Evolutionary conservation across 208 protist genomes (phyloP).

Genomic region (Acanthamoeba quina): DNA sequence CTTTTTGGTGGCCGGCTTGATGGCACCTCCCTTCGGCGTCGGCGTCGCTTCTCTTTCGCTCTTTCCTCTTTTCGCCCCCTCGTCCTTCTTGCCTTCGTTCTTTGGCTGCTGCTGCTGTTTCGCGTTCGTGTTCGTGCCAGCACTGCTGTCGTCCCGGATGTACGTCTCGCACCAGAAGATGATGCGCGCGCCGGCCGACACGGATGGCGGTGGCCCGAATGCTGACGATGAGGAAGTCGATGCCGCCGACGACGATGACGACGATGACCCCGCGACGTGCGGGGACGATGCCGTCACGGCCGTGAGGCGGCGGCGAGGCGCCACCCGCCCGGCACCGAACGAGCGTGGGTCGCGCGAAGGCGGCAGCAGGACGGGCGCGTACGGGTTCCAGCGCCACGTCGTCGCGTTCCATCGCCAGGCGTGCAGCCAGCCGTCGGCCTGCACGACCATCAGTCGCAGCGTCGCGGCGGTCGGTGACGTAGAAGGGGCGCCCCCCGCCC

Average conservation of each 20-base stretch:
- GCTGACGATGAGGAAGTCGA: too few relatives aligned
- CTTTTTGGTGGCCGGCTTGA: not conserved
- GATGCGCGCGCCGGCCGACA: not conserved
- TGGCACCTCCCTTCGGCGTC: not conserved
- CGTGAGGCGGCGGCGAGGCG: not conserved
- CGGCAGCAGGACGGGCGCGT: conserved; percentile 5
- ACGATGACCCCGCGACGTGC: not conserved
- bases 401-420: not conserved
- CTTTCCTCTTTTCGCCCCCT: not conserved
- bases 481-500: too few relatives aligned
- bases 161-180: conserved; percentile 32
- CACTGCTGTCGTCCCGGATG: not conserved
- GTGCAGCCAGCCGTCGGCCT: conserved; percentile 6
- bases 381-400: not conserved
- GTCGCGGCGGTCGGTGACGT: not conserved
- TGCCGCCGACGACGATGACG: not conserved
- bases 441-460: not conserved
- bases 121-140: too few relatives aligned
- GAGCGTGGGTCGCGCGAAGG: conserved; percentile 14
- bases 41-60: not conserved
- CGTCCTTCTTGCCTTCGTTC: not conserved
- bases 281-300: not conserved
- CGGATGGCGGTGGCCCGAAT: too few relatives aligned
- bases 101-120: too few relatives aligned
- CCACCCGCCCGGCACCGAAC: not conserved